phyloP scores from a whole-genome alignment of 257 asterid genomes.

The Paulownia fortunei region DNA sequence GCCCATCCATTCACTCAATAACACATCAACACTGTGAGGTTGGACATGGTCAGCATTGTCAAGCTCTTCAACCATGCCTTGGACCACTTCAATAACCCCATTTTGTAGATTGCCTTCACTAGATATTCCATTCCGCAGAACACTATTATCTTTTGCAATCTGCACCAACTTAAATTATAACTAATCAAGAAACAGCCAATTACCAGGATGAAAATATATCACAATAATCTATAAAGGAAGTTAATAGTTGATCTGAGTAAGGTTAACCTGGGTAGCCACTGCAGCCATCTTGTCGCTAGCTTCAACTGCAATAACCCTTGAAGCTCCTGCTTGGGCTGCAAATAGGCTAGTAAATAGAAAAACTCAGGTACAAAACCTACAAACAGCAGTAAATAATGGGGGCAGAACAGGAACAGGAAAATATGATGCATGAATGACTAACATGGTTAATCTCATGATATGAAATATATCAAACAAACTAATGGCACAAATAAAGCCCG shows the following conservation, averaged over 20 bases:
- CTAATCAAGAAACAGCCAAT: slow-evolving; percentile 14
- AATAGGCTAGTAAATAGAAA: slow-evolving; percentile 64
- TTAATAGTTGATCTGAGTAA: slow-evolving; percentile 16
- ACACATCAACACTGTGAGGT: slow-evolving; percentile 78
- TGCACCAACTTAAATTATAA: slow-evolving; percentile 38
- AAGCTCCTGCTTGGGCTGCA: slow-evolving; percentile 98
- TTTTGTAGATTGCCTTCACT: slow-evolving; percentile 33
- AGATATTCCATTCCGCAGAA: slow-evolving; percentile 44
- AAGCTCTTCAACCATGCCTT: slow-evolving; percentile 91
- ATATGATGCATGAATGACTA: slow-evolving; percentile 13
- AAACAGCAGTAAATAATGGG: slow-evolving; percentile 4
- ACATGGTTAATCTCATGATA: slow-evolving; percentile 8
- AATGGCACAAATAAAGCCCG: background rate
- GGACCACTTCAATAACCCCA: slow-evolving; percentile 76
- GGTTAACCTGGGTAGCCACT: slow-evolving; percentile 79
- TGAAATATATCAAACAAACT: background rate
- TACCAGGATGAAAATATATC: slow-evolving; percentile 8
- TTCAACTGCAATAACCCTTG: slow-evolving; percentile 85
- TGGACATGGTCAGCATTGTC: slow-evolving; percentile 45
- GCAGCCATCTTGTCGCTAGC: slow-evolving; percentile 95
- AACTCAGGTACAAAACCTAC: slow-evolving; percentile 24
- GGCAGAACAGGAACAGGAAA: background rate
- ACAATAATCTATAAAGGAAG: slow-evolving; percentile 7
- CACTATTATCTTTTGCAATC: slow-evolving; percentile 82
- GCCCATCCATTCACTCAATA: slow-evolving; percentile 98